Percentiles rank a stretch among this genome's conserved stretches.
phyloP scores from a whole-genome alignment of 176 grass and related monocot genomes.

The Zizania latifolia region DNA sequence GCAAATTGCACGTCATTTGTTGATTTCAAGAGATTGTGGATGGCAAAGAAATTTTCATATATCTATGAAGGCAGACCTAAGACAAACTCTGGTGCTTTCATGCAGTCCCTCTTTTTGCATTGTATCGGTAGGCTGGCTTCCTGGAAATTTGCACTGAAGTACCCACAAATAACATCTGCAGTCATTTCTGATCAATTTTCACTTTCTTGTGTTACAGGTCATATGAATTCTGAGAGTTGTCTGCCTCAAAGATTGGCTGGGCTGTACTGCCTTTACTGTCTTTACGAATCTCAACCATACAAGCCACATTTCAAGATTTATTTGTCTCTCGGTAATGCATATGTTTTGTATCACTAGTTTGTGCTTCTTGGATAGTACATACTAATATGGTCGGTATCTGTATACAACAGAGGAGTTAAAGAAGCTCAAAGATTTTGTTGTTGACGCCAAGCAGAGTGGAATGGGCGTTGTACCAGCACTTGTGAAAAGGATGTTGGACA shows the following conservation, averaged over 20 bases:
- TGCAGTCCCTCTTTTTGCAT: slow-evolving; percentile 79
- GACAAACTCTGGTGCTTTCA: slow-evolving; percentile 65
- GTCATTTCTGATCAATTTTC: slow-evolving; percentile 11
- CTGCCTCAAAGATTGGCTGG: slow-evolving; percentile 63
- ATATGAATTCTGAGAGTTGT: slow-evolving; percentile 54
- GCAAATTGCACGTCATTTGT: slow-evolving; percentile 37
- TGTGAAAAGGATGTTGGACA: slow-evolving; percentile 78
- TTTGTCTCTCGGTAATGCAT: slow-evolving; percentile 58
- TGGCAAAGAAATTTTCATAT: slow-evolving; percentile 71
- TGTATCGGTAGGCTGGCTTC: slow-evolving; percentile 46
- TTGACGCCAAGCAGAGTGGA: slow-evolving; percentile 54
- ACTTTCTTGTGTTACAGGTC: slow-evolving; percentile 43
- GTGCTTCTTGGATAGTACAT: background rate
- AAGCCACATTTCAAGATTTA: slow-evolving; percentile 80
- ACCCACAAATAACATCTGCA: background rate
- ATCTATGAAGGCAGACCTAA: slow-evolving; percentile 68
- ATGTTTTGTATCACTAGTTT: slow-evolving; percentile 13
- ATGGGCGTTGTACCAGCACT: slow-evolving; percentile 37
- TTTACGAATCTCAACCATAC: slow-evolving; percentile 89
- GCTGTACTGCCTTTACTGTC: slow-evolving; percentile 91
- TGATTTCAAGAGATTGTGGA: slow-evolving; percentile 72
- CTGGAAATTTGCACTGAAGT: background rate
- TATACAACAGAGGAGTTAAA: slow-evolving; percentile 55
- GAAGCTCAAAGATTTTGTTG: slow-evolving; percentile 55
- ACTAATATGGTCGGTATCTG: background rate